Percentiles rank a stretch among this genome's conserved stretches.
Conservation (phyloP, 192 early-diverging fungal genomes). For the Coemansia sp. region DNA sequence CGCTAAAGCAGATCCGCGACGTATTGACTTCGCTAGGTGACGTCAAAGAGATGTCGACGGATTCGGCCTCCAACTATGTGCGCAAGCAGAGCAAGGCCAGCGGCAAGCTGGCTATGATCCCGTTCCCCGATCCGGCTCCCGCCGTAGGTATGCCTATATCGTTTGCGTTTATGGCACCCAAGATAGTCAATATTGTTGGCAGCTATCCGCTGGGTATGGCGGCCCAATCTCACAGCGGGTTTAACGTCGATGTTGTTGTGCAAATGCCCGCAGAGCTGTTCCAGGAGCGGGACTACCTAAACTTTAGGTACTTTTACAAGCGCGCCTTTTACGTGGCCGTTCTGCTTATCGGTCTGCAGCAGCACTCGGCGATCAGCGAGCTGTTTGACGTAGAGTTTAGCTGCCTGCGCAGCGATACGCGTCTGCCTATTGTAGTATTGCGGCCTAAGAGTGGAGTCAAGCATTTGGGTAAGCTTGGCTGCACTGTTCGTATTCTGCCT, state of each 20-base stretch:
- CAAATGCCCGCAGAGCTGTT: slow-evolving; percentile 84
- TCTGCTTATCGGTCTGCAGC: slow-evolving; percentile 47
- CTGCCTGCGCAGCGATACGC: slow-evolving; percentile 60
- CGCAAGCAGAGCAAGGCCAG: slow-evolving; percentile 57
- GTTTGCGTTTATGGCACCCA: slow-evolving; percentile 76
- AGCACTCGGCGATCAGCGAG: slow-evolving; percentile 50
- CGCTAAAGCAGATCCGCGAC: slow-evolving; percentile 57
- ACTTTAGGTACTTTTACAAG: slow-evolving; percentile 95
- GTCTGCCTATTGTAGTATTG: slow-evolving; percentile 64
- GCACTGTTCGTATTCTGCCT: slow-evolving; percentile 77
- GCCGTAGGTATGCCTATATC: slow-evolving; percentile 69
- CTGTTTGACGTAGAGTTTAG: slow-evolving; percentile 56
- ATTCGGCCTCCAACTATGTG: slow-evolving; percentile 30
- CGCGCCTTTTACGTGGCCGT: slow-evolving; percentile 88
- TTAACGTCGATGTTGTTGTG: slow-evolving; percentile 87
- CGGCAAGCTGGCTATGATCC: slow-evolving; percentile 39
- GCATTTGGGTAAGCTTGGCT: slow-evolving; percentile 12
- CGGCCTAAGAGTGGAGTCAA: slow-evolving; percentile 38
- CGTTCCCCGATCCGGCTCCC: slow-evolving; percentile 78
- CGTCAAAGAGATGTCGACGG: slow-evolving; percentile 25
- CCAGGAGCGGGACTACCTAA: slow-evolving; percentile 91
- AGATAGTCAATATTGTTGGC: slow-evolving; percentile 78
- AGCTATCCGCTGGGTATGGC: slow-evolving; percentile 83
- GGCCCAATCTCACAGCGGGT: slow-evolving; percentile 56
- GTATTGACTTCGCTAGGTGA: slow-evolving; percentile 11